Evolutionary conservation across 78 protist species (phyloP), one percentile per base, ranked within the genome.

Genomic region (Protostelium mycophagum): DNA sequence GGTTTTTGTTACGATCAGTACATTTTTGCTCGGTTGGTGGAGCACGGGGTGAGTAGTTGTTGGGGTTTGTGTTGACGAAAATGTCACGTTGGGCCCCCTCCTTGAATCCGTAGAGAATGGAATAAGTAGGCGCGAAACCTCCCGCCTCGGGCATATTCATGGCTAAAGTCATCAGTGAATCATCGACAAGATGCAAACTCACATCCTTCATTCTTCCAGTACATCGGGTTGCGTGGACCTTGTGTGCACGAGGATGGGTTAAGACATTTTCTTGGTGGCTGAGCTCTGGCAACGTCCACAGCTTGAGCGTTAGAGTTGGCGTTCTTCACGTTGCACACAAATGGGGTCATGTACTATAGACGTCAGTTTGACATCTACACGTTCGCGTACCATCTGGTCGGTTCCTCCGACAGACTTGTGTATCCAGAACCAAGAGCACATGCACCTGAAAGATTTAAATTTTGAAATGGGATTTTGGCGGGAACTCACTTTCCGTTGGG

Each of bases 401-500:
- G 73, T 51, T 25, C 73, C 73, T 51, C 73, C 73, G 73, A 51
- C 16, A 16, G 73, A 51, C 73, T 51, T 51, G 73, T 51, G 73
- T 5, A 51, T 51, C 73, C 73, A 51, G 73, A 51, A 51, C 73
- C 73, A 51, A 5, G 73, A 5, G 16, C 73, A 51, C 73, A 51
- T 51, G 73, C 73, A 51, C 73, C n/a, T n/a, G n/a, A n/a, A n/a
- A n/a, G n/a, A n/a, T n/a, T n/a, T n/a, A n/a, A n/a, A n/a, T n/a
- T n/a, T n/a, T n/a, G n/a, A n/a, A n/a, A n/a, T n/a, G n/a, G n/a
- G n/a, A n/a, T n/a, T n/a, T n/a, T n/a, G n/a, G n/a, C n/a, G n/a
- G n/a, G n/a, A n/a, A n/a, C n/a, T n/a, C n/a, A n/a, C 73, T 51
- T 51, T 51, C 73, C 73, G 73, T 51, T 51, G 73, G 73, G 73